These are phyloP conservation scores for Phytophthora litchii DNA, from an alignment of 352 stramenopile species.

Conservation along the genomic window DNA sequence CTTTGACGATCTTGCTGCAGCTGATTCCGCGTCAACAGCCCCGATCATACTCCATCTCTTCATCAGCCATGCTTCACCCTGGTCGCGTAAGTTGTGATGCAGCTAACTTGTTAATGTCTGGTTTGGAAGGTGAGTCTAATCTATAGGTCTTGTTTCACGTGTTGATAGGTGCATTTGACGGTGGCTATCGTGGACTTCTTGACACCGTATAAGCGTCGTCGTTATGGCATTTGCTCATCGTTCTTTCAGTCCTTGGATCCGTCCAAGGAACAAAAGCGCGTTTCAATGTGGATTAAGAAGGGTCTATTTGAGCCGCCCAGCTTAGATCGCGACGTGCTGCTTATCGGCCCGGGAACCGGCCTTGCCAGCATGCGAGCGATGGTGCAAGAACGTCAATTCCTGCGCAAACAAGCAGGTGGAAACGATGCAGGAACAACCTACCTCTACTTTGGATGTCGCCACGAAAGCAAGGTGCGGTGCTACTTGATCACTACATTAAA, in stretches of 20 bases:
- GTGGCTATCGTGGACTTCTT: slow-evolving; percentile 92
- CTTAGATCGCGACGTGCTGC: slow-evolving; percentile 65
- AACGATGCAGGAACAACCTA: slow-evolving; percentile 36
- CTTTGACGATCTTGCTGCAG: slow-evolving; percentile 78
- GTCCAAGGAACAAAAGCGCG: slow-evolving; percentile 33
- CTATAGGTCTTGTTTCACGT: neutral
- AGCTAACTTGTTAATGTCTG: too few species aligned
- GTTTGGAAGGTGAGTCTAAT: too few species aligned
- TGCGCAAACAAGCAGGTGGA: slow-evolving; percentile 33
- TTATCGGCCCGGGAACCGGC: slow-evolving; percentile 91
- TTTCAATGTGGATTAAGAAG: slow-evolving; percentile 90
- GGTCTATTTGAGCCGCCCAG: slow-evolving; percentile 74
- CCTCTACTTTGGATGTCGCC: slow-evolving; percentile 92
- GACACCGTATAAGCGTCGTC: slow-evolving; percentile 89
- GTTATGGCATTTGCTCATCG: slow-evolving; percentile 82
- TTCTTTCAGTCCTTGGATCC: slow-evolving; percentile 74
- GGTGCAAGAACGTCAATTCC: slow-evolving; percentile 77
- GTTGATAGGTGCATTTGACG: slow-evolving; percentile 68
- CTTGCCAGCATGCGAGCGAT: slow-evolving; percentile 92
- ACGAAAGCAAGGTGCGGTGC: slow-evolving; percentile 64
- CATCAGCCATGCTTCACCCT: slow-evolving; percentile 67
- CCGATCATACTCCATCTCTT: slow-evolving; percentile 93
- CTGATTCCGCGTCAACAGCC: slow-evolving; percentile 87
- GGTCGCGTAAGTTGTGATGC: slow-evolving; percentile 33
- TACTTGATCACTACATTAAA: neutral